Evolutionary conservation across 805 yeast species (phyloP), one percentile per base, ranked within the genome.

Genomic region (Ogataea salicorniae): DNA sequence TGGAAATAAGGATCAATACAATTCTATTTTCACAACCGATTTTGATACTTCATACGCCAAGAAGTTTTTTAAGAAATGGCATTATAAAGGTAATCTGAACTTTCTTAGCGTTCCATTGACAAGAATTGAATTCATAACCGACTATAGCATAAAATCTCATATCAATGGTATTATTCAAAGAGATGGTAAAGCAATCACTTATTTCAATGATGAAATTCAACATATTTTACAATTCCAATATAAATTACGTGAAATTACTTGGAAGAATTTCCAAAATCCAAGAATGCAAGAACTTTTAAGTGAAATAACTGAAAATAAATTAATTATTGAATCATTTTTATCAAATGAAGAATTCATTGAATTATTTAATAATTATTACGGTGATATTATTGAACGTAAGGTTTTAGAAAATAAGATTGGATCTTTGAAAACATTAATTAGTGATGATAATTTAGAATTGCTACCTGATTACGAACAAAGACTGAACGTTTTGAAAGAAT

Each of bases 401-500:
- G 48, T 60, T 29, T 60, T 86, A 20, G 71, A 74, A 47, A 58
- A 63, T 14, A 73, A 81, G 49, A 82, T 91, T 20, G 75, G 69
- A 11, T 64, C 73, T 0, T 63, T 88, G 56, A 80, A 80, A 56
- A 73, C 76, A 41, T 69, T 84, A 42, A 77, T 90, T 53, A 84
- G 95, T 1, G 95, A 88, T 49, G 96, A 91, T 56, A 94, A 91
- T 59, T 70, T 94, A 58, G 96, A 88, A 54, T 71, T 94, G 41
- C 72, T 94, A 35, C 98, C 99, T 0, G 97, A 94, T 62, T 94
- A 94, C 61, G 95, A 89, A 60, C 95, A 88, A 64, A 79, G 99
- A 56, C 69, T 94, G 37, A 76, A 75, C 37, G 96, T 94, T 3
- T 72, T 94, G 48, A 77, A 81, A 57, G 79, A 77, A n/a, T 71